Conservation (phyloP, 495 filamentous ascomycete genomes). For the Hyaloscypha finlandica region DNA sequence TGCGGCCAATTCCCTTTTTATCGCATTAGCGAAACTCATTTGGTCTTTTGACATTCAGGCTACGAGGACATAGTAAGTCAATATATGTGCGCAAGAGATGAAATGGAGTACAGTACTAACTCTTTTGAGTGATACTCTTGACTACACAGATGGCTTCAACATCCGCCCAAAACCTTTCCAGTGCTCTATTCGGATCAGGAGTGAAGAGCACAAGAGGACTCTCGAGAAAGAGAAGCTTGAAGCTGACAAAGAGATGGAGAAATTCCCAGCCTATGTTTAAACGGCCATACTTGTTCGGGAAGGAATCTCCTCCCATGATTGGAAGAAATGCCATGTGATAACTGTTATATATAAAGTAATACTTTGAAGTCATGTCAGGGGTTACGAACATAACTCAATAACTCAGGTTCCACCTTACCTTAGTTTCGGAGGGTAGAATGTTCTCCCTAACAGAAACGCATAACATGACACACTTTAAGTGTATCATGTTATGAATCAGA, state of each 20-base stretch:
- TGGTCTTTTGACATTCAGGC: conserved; percentile 46
- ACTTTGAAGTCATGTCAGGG: too few species aligned
- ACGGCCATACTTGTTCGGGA: neutral
- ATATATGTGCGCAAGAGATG: neutral
- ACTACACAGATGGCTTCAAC: conserved; percentile 40
- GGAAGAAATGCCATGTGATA: neutral
- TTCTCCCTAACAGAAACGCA: too few species aligned
- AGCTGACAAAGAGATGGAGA: conserved; percentile 35
- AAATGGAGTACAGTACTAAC: conserved; percentile 8
- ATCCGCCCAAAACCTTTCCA: conserved; percentile 40
- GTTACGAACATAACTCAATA: too few species aligned
- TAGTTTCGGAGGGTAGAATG: neutral
- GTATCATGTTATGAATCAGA: too few species aligned
- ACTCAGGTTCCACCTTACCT: neutral
- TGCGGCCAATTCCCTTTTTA: conserved; percentile 46
- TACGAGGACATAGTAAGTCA: neutral
- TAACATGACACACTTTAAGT: too few species aligned
- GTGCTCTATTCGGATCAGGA: conserved; percentile 32
- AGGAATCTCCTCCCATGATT: neutral
- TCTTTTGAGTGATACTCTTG: conserved; percentile 27
- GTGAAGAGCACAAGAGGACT: conserved; percentile 33
- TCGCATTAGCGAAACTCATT: conserved; percentile 46
- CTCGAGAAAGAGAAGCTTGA: conserved; percentile 37
- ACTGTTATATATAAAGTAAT: neutral
- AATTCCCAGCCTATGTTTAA: conserved; percentile 31